Conservation (phyloP, 805 yeast species). For the Suhomyces prunicola region DNA sequence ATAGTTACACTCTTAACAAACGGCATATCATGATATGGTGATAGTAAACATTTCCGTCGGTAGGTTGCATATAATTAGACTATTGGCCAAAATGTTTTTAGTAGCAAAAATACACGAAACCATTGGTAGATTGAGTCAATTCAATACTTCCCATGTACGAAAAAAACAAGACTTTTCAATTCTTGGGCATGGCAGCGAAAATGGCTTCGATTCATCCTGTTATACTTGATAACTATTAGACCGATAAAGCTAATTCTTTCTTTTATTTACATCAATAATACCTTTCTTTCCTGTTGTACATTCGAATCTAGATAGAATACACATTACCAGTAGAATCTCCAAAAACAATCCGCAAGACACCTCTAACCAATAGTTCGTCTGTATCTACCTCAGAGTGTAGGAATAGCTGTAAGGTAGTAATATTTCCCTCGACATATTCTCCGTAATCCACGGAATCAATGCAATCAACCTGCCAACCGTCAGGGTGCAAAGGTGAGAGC, state of each 20-base stretch:
- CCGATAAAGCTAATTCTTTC: too few species aligned
- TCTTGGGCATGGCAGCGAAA: not conserved
- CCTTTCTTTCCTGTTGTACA: not conserved
- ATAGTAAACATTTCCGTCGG: too few species aligned
- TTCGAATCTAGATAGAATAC: constrained; percentile 19
- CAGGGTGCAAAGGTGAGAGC: constrained; percentile 9
- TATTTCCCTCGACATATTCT: constrained; percentile 11
- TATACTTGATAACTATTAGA: too few species aligned
- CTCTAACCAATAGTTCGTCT: constrained; percentile 38
- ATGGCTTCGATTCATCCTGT: too few species aligned
- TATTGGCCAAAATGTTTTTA: too few species aligned
- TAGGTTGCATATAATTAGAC: too few species aligned
- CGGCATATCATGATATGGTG: not conserved
- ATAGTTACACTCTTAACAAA: too few species aligned
- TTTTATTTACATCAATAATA: too few species aligned
- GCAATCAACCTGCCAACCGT: constrained; percentile 12
- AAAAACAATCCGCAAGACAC: constrained; percentile 40
- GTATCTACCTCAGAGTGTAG: constrained; percentile 28
- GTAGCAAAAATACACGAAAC: too few species aligned
- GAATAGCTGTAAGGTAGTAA: constrained; percentile 29
- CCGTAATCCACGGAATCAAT: constrained; percentile 3
- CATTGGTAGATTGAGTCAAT: too few species aligned
- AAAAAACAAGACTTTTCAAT: too few species aligned
- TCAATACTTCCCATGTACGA: not conserved
- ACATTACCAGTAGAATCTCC: constrained; percentile 57